phyloP scores from a whole-genome alignment of 768 basidiomycete species.

The Cytidiella melzeri region DNA sequence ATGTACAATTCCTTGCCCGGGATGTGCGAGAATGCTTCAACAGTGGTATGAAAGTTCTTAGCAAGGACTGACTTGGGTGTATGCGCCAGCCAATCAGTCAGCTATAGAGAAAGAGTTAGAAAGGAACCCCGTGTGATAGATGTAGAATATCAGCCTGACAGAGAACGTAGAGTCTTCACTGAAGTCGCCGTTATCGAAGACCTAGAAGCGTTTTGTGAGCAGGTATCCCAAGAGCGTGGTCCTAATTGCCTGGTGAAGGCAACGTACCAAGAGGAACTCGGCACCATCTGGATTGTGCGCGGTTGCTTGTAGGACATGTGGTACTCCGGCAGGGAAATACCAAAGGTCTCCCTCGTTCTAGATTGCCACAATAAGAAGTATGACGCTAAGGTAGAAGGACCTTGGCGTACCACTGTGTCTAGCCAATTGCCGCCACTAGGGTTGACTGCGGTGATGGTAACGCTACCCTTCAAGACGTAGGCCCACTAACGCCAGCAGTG shows the following conservation, averaged over 20 bases:
- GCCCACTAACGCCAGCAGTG: conserved; percentile 25
- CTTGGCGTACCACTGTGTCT: conserved; percentile 37
- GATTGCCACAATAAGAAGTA: too few relatives aligned
- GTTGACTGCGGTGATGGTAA: conserved; percentile 43
- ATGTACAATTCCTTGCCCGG: conserved; percentile 21
- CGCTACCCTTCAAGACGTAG: conserved; percentile 18
- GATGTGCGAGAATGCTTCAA: conserved; percentile 21
- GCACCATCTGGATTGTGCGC: conserved; percentile 32
- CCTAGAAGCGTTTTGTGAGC: not conserved
- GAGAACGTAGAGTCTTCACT: conserved; percentile 26
- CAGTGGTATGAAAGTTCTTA: conserved; percentile 22
- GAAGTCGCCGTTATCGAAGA: conserved; percentile 30
- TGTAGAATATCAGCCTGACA: conserved; percentile 6
- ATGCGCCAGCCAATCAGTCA: conserved; percentile 22
- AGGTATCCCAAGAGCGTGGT: not conserved
- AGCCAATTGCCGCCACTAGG: conserved; percentile 42
- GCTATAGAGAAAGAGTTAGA: conserved; percentile 9
- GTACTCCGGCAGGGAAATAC: conserved; percentile 52
- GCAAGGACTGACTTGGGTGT: conserved; percentile 29
- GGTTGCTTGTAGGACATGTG: conserved; percentile 48
- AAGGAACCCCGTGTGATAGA: too few relatives aligned
- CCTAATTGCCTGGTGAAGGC: conserved; percentile 37
- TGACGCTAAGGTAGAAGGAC: too few relatives aligned
- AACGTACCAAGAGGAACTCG: conserved; percentile 41
- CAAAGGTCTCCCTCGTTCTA: conserved; percentile 44